Evolutionary conservation across 768 basidiomycete genomes (phyloP), one percentile per base, ranked within the genome.

Genomic region (Leccinum disarticulatum): DNA sequence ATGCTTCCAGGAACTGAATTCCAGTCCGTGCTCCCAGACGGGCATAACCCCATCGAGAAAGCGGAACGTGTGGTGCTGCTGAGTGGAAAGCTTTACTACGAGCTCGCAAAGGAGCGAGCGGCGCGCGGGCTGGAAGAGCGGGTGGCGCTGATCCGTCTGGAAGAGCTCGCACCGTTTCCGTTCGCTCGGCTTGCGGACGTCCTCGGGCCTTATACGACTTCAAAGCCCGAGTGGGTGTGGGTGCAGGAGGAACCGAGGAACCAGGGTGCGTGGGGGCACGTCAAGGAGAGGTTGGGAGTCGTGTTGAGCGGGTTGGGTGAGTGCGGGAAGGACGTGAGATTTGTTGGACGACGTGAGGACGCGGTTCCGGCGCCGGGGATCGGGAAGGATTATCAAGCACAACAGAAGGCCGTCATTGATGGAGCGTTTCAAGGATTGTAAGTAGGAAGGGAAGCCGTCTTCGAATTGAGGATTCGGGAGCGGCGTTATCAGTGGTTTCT

Each of bases 91-190:
- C 72, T 93, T 2, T 96, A 92, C 75, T 95, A 95, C 73, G 92
- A 95, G 22, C 84, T 96, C 14, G 74, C 82, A 61, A 91, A 88
- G 63, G 84, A 88, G 58, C 85, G 92, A 7, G 74, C 83, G 36
- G 72, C 78, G 5, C 71, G 76, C 0, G 76, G 76, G 1, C 70
- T 87, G 7, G 74, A 79, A 15, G 77, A 79, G 49, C 67, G 73
- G 0, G 82, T 93, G 2, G 88, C 88, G 0, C 77, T 95, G 56
- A 74, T 93, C 31, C 84, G 91, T n/a, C 67, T 93, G 47, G 92
- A 96, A 68, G 94, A 95, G 69, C 78, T 96, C 3, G 84, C 87
- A 7, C 95, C 94, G 0, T 96, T 97, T 83, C 94, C 95, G 0
- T 93, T 91, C 71, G 58, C 69, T 0, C 75, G 76, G 25, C 74